Evolutionary conservation across 345 rosid genomes (phyloP), one percentile per base, ranked within the genome.

Genomic region (Cardamine resedifolia): DNA sequence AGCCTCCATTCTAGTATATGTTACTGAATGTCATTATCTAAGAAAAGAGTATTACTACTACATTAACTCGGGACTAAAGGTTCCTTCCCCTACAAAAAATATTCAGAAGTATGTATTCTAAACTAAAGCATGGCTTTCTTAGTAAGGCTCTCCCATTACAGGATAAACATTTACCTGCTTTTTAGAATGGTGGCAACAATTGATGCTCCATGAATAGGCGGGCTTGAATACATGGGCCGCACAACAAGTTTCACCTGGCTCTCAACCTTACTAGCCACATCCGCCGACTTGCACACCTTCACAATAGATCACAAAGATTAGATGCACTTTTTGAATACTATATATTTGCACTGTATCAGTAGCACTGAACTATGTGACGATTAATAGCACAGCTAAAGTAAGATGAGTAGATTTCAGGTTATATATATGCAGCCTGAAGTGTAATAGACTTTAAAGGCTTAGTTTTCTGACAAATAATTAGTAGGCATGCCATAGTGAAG

Each of bases 181-280:
- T 84, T 85, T 50, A 88, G 82, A 49, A 88, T 85, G 58, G 87
- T 80, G 36, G 91, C 82, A 72, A 84, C 91, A 68, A 88, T 85
- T 26, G 90, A 84, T 69, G 91, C 95, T 70, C 95, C 95, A 60
- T 86, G 95, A 63, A 88, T 74, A 26, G 95, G 89, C 58, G 91
- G 91, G 64, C 75, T 85, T 16, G 90, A 85, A 56, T 86, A 86
- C 95, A 88, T 85, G 64, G 95, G 88, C 12, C 91, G 79, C 67
- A 88, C 88, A 60, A 88, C 88, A 51, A 86, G 89, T 71, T 88
- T 86, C 83, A 86, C 77, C 81, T 86, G 95, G 77, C 90, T 86
- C 80, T 83, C 87, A 68, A 88, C 91, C 75, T 79, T 85, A 57
- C 80, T 81, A 18, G 96, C 91, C 62, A 86, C 86, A 70, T 88